A percentile compares a stretch with the other conserved stretches of the same genome.
These are phyloP conservation scores for Cubamyces sp. DNA, from an alignment of 768 basidiomycete species.

Conservation along the genomic window DNA sequence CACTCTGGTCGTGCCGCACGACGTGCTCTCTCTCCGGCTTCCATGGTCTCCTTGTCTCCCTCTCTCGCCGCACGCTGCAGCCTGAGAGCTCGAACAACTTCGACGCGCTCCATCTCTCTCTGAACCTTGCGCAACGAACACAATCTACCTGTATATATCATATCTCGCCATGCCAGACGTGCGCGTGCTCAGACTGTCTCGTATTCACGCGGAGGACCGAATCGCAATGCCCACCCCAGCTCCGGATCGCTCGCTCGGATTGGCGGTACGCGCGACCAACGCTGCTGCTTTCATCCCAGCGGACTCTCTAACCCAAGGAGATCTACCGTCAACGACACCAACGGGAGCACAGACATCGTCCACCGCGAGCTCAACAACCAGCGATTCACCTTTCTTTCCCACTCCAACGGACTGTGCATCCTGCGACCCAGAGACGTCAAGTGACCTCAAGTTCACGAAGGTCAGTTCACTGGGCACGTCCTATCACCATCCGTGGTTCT, in stretches of 20 bases:
- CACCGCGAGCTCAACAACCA: conserved; percentile 7
- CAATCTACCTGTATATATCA: background rate
- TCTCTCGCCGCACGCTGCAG: background rate
- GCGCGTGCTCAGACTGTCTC: background rate
- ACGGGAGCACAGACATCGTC: background rate
- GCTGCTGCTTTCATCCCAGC: conserved; percentile 5
- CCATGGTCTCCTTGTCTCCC: conserved; percentile 6
- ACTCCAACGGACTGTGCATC: background rate
- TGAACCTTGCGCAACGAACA: background rate
- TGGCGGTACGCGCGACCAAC: background rate
- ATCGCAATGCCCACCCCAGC: conserved; percentile 1
- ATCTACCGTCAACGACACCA: background rate
- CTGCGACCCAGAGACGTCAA: background rate
- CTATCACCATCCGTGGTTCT: background rate
- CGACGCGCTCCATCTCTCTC: background rate
- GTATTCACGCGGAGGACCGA: too few species aligned
- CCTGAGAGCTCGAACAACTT: background rate
- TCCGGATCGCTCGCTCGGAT: background rate
- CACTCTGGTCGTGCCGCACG: background rate
- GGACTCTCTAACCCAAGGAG: background rate
- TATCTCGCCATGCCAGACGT: background rate
- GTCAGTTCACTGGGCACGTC: conserved; percentile 1
- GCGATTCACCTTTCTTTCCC: conserved; percentile 16
- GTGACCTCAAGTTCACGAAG: conserved; percentile 11
- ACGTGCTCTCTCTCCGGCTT: background rate